Evolutionary conservation across 805 yeast genomes (phyloP), one percentile per base, ranked within the genome.

Genomic region (Teunomyces panamensis): DNA sequence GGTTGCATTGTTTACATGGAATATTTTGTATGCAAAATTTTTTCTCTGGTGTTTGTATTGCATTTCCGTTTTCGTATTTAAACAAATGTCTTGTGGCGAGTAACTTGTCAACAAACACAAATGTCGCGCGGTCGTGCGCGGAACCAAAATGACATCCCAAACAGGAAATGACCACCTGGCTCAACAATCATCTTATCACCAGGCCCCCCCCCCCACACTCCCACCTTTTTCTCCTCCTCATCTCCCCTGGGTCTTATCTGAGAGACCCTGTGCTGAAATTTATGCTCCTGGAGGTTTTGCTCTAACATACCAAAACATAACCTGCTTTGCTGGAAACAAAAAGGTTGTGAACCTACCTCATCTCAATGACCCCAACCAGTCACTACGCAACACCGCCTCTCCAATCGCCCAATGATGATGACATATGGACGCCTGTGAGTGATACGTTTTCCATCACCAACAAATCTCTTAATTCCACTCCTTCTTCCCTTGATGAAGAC

Each of bases 361-460:
- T 35, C 39, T 35, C 39, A 35, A 30, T 35, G 20, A 48, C 57
- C 43, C 56, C 59, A 27, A 52, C 45, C 16, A 57, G 60, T 39
- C 48, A 53, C 39, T 56, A 53, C 42, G 50, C 47, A 9, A 57
- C 61, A 5, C 58, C 58, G 11, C 61, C 59, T 8, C 46, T 56
- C 30, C 46, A 29, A 8, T 17, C 48, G 4, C 34, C 35, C 10
- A 14, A 37, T 11, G 32, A n/a, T 13, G 50, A 48, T 16, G 50
- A 48, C n/a, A 37, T 44, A n/a, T 30, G 20, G 14, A 43, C 47
- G 11, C 47, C 50, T 9, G 33, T 39, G 4, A 39, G 44, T 30
- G 50, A 39, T 36, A 47, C 50, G 16, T 47, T 47, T 34, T 47
- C 50, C 2, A 39, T 34, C 44, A 36, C 30, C 42, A 39, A 30